These are phyloP conservation scores for Crotalaria pallida DNA, from an alignment of 306 rosid genomes.

Conservation along the genomic window DNA sequence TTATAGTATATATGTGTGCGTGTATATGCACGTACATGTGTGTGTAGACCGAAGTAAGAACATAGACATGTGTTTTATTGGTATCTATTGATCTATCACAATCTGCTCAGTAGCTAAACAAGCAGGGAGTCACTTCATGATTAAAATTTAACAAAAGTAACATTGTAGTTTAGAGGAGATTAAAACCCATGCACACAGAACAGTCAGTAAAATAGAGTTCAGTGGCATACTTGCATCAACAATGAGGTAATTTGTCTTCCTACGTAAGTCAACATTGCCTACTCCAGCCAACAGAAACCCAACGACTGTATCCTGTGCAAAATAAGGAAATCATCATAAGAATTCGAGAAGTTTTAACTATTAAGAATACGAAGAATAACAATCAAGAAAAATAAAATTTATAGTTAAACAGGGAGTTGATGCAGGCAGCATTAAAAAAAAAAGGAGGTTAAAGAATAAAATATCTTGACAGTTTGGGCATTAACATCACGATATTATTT, in stretches of 20 bases:
- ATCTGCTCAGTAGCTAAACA: not conserved
- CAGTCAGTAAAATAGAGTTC: not conserved
- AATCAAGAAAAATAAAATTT: not conserved
- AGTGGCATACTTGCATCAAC: constrained; percentile 81
- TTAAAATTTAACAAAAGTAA: constrained; percentile 16
- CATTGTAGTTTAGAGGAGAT: not conserved
- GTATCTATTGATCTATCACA: constrained; percentile 4
- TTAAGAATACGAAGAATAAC: constrained; percentile 1
- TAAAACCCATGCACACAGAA: not conserved
- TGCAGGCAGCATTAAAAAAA: not conserved
- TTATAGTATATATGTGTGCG: no score
- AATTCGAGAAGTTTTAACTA: not conserved
- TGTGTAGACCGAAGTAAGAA: no score
- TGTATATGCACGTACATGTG: no score
- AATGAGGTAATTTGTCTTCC: constrained; percentile 89
- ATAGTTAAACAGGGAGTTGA: not conserved
- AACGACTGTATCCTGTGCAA: constrained; percentile 72
- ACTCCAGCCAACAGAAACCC: constrained; percentile 98
- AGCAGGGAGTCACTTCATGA: not conserved
- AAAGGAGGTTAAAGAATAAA: not conserved
- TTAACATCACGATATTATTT: not conserved
- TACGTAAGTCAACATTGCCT: constrained; percentile 86
- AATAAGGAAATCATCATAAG: not conserved
- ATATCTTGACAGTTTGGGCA: not conserved
- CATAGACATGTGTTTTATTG: not conserved